These are phyloP conservation scores for Aspergillus indologenus DNA, from an alignment of 495 filamentous ascomycete species.

Conservation along the genomic window DNA sequence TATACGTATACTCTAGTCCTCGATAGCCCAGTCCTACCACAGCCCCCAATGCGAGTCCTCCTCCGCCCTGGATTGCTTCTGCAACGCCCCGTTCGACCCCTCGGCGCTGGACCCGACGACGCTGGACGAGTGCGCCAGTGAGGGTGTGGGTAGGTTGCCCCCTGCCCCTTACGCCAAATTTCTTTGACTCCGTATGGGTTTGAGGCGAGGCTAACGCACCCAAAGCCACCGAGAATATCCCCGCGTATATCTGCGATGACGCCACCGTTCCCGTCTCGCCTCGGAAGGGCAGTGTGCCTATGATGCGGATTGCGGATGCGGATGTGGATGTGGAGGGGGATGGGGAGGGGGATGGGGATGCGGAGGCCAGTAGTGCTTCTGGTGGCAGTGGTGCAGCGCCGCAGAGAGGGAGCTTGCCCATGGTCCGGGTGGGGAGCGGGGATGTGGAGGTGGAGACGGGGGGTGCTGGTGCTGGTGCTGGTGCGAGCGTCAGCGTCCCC, in stretches of 20 bases:
- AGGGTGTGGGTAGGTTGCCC: slow-evolving; percentile 16
- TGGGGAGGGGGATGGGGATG: not conserved
- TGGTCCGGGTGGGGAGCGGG: not conserved
- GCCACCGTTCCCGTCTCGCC: slow-evolving; percentile 9
- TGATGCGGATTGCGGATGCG: slow-evolving; percentile 4
- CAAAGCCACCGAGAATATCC: slow-evolving; percentile 8
- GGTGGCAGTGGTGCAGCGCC: not conserved
- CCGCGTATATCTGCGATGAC: slow-evolving; percentile 14
- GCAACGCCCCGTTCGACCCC: slow-evolving; percentile 5
- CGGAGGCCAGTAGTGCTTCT: too few species aligned
- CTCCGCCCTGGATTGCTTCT: slow-evolving; percentile 18
- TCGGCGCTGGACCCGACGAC: not conserved
- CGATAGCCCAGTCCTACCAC: slow-evolving; percentile 8
- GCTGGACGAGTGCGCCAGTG: slow-evolving; percentile 5
- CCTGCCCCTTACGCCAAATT: too few species aligned
- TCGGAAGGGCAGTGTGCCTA: slow-evolving; percentile 10
- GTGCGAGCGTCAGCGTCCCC: too few species aligned
- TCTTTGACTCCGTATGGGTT: too few species aligned
- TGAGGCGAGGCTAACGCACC: not conserved
- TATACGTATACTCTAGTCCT: slow-evolving; percentile 9
- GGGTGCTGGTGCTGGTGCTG: too few species aligned
- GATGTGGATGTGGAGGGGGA: too few species aligned
- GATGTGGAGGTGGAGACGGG: too few species aligned
- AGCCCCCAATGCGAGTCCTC: slow-evolving; percentile 10
- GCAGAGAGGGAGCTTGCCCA: not conserved